These are phyloP conservation scores for Rhododendron ferrugineum DNA, from an alignment of 148 eudicot species.

Conservation along the genomic window DNA sequence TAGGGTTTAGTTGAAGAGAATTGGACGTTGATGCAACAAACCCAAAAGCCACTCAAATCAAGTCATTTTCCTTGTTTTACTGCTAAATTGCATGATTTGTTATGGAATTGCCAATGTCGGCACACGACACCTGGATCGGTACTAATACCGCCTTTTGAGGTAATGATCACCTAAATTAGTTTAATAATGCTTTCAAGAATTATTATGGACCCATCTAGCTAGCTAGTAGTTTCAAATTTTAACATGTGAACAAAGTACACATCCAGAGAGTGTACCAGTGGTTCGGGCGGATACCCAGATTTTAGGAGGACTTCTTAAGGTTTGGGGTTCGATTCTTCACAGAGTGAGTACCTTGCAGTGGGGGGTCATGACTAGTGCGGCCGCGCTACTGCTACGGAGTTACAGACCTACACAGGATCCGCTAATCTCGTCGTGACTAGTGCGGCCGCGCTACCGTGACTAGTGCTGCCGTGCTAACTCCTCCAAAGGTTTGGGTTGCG, in stretches of 20 bases:
- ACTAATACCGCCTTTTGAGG: neutral
- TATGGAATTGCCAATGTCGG: neutral
- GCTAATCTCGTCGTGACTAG: too few species aligned
- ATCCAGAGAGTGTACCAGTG: too few species aligned
- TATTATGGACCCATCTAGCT: neutral
- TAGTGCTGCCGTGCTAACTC: too few species aligned
- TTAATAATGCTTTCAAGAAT: neutral
- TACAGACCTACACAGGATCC: too few species aligned
- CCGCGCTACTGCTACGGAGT: too few species aligned
- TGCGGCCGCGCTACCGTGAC: too few species aligned
- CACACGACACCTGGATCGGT: neutral
- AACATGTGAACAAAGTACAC: too few species aligned
- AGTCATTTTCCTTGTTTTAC: neutral
- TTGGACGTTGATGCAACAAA: neutral
- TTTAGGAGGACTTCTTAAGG: accelerated
- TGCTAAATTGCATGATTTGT: neutral
- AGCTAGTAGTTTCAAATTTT: neutral
- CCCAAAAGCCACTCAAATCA: neutral
- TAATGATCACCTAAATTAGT: neutral
- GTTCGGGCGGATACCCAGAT: too few species aligned
- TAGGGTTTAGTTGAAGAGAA: neutral
- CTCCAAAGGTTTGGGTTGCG: too few species aligned
- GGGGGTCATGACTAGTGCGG: too few species aligned
- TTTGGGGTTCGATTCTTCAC: too few species aligned
- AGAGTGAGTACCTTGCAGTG: too few species aligned